Conservation (phyloP, 345 rosid species). For the Hibiscus trionum region DNA sequence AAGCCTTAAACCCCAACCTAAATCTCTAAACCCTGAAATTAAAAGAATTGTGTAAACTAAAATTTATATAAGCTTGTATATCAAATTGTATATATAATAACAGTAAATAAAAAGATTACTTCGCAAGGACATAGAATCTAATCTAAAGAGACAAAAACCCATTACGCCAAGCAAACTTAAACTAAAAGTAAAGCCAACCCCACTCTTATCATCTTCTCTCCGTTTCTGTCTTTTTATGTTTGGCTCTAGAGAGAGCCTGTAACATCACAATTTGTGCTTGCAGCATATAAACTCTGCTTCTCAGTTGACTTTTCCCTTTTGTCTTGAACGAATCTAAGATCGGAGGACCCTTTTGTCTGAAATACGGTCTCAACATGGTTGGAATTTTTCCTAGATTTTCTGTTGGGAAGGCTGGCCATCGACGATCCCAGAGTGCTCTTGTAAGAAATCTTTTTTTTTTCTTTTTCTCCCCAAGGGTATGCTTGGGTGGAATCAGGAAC, state of each 20-base stretch:
- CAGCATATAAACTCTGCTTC: background rate
- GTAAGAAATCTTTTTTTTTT: background rate
- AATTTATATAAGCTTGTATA: no score
- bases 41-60: no score
- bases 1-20: no score
- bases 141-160: slow-evolving; percentile 34
- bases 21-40: no score
- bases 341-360: slow-evolving; percentile 5
- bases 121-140: background rate
- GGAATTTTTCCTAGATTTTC: slow-evolving; percentile 87
- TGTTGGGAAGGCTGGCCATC: slow-evolving; percentile 56
- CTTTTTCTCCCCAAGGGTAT: no score
- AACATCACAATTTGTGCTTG: background rate
- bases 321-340: background rate
- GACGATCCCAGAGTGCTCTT: slow-evolving; percentile 37
- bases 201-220: background rate
- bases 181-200: background rate
- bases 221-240: background rate
- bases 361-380: slow-evolving; percentile 41
- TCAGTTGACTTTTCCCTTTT: background rate
- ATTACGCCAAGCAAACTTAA: slow-evolving; percentile 23
- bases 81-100: no score
- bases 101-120: no score
- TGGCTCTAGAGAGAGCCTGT: background rate
- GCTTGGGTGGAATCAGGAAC: no score